phyloP scores from a whole-genome alignment of 495 filamentous ascomycete genomes.

The Hypoxylon cercidicola region DNA sequence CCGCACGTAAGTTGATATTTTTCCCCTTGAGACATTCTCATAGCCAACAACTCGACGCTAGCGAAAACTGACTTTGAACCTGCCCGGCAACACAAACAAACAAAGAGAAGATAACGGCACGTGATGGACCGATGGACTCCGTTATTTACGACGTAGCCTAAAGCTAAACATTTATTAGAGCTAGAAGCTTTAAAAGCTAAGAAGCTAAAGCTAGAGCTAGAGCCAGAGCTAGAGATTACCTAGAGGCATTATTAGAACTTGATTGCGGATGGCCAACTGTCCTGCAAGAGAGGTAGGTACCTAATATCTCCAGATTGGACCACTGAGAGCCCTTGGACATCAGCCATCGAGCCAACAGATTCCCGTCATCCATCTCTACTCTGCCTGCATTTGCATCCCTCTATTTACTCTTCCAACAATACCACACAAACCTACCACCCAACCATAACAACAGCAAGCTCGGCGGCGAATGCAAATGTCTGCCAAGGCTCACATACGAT shows the following conservation, averaged over 20 bases:
- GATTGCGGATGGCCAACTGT: too few relatives aligned
- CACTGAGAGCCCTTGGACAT: too few relatives aligned
- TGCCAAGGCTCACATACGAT: slow-evolving; percentile 36
- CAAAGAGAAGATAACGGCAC: slow-evolving; percentile 30
- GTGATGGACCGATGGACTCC: slow-evolving; percentile 28
- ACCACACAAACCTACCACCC: background rate
- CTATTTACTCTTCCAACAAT: background rate
- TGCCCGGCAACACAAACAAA: slow-evolving; percentile 28
- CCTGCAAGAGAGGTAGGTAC: too few relatives aligned
- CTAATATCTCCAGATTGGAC: too few relatives aligned
- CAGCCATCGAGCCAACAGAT: too few relatives aligned
- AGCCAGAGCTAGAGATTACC: slow-evolving; percentile 11
- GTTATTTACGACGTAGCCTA: slow-evolving; percentile 5
- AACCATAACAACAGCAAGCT: background rate
- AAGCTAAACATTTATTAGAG: too few relatives aligned
- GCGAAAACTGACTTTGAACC: slow-evolving; percentile 19
- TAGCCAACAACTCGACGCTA: slow-evolving; percentile 29
- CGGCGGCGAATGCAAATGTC: background rate
- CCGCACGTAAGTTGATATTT: slow-evolving; percentile 18
- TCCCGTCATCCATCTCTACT: too few relatives aligned
- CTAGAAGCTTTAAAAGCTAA: too few relatives aligned
- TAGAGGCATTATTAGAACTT: slow-evolving; percentile 1
- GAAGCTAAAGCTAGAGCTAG: background rate
- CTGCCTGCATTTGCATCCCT: background rate
- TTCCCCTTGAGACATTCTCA: slow-evolving; percentile 31